Conservation (phyloP, 805 yeast genomes). For the Kuraishia borneana region DNA sequence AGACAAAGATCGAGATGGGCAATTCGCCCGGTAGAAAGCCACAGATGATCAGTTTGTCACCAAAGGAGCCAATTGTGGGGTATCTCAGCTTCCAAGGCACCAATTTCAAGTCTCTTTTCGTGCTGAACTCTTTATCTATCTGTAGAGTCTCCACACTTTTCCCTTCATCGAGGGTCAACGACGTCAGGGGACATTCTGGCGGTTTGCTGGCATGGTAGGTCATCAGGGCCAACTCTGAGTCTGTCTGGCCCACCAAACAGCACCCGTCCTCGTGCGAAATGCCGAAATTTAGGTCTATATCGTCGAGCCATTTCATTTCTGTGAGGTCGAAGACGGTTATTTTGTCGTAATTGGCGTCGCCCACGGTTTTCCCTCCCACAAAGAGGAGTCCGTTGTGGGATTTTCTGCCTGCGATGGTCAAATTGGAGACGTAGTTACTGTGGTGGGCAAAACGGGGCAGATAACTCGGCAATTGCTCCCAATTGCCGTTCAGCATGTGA, state of each 20-base stretch:
- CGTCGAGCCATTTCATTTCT: background rate
- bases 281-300: background rate
- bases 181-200: conserved; percentile 12
- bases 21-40: conserved; percentile 43
- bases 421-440: conserved; percentile 27
- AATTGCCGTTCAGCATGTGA: conserved; percentile 35
- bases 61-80: conserved; percentile 56
- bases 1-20: conserved; percentile 36
- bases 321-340: conserved; percentile 33
- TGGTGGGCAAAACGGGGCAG: conserved; percentile 39
- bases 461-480: conserved; percentile 24
- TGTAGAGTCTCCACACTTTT: conserved; percentile 7
- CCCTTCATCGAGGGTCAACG: conserved; percentile 9
- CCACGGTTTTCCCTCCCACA: conserved; percentile 48
- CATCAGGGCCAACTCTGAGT: conserved; percentile 1
- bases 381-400: conserved; percentile 38
- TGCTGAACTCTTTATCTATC: conserved; percentile 6
- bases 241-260: too few species aligned
- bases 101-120: conserved; percentile 6
- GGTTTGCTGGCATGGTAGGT: conserved; percentile 1
- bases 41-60: conserved; percentile 49
- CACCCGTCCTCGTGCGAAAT: conserved; percentile 3
- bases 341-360: conserved; percentile 22
- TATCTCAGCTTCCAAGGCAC: conserved; percentile 36
- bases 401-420: conserved; percentile 23